These are phyloP conservation scores for Coemansia sp. DNA, from an alignment of 192 early-diverging fungal genomes.

Conservation along the genomic window DNA sequence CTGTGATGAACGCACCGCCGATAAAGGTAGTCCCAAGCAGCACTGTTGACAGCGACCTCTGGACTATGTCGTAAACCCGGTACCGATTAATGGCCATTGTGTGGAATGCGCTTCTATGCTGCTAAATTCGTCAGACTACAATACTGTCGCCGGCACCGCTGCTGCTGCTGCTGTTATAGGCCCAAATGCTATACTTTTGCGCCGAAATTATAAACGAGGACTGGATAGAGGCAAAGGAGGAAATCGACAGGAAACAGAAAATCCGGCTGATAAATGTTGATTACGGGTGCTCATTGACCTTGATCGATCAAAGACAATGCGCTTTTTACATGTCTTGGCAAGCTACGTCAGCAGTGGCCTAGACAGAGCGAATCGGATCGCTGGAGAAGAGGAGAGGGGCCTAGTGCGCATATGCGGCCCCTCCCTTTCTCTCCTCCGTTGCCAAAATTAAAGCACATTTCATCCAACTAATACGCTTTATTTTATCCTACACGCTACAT, in stretches of 20 bases:
- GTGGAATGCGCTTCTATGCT: background rate
- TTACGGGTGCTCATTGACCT: background rate
- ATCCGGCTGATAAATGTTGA: background rate
- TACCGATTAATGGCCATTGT: constrained; percentile 49
- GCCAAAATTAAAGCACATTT: background rate
- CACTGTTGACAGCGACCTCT: constrained; percentile 20
- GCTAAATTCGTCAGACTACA: background rate
- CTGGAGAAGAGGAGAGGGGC: background rate
- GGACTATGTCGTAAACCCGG: constrained; percentile 44
- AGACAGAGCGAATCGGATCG: background rate
- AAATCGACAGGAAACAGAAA: background rate
- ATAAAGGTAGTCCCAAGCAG: constrained; percentile 31
- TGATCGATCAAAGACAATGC: background rate
- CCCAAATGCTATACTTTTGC: background rate
- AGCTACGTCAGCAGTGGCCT: background rate
- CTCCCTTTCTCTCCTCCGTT: background rate
- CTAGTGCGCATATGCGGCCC: background rate
- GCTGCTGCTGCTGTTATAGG: background rate
- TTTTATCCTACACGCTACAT: constrained; percentile 1
- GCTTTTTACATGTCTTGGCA: background rate
- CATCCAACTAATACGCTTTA: background rate
- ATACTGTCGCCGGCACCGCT: background rate
- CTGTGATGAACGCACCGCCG: constrained; percentile 28
- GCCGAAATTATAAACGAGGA: background rate
- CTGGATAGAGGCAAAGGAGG: background rate